Evolutionary conservation across 2,329 filamentous ascomycete genomes (phyloP), one percentile per base, ranked within the genome.

Genomic region (Sporothrix phasma): DNA sequence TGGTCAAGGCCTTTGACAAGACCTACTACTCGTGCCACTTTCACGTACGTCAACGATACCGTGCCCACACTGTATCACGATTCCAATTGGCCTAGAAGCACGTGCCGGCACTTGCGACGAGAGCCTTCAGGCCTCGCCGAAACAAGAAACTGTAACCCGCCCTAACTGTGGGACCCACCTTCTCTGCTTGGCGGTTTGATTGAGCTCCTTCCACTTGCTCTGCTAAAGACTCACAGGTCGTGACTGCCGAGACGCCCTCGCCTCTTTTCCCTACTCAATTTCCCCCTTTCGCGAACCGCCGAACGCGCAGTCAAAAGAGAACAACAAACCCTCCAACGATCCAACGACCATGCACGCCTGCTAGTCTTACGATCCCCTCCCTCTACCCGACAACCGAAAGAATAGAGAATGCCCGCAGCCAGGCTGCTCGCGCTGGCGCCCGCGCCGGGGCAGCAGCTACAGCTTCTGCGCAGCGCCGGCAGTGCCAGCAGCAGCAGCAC

Each of bases 391-490:
- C 58, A 34, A 6, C 26, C 41, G 2, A 37, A 37, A 26, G 11
- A 47, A 26, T 10, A 17, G 17, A 29, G 5, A 43, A 67, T 67
- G 66, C 65, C 66, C 34, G 31, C 63, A 2, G 63, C 43, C 22
- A 51, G 62, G 37, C 59, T 65, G 59, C 59, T 66, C n/a, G n/a
- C 63, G 59, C 64, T 64, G 46, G 53, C 59, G 13, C 61, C 64
- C 37, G 43, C 66, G 31, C 51, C 62, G 17, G 54, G 56, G 43
- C 61, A 43, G 39, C 65, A 60, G 34, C 60, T 67, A 29, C 62
- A 64, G 51, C 58, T 66, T n/a, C 46, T 66, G 49, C 66, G 66
- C 43, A 64, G 51, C 22, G 65, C 64, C 17, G 51, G 64, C 43
- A 59, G 60, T 26, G 54, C 34, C 34, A 29, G 62, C 59, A 31